Base-by-base conservation (phyloP, 352 stramenopile genomes). In the Phytophthora pseudosyringae region DNA sequence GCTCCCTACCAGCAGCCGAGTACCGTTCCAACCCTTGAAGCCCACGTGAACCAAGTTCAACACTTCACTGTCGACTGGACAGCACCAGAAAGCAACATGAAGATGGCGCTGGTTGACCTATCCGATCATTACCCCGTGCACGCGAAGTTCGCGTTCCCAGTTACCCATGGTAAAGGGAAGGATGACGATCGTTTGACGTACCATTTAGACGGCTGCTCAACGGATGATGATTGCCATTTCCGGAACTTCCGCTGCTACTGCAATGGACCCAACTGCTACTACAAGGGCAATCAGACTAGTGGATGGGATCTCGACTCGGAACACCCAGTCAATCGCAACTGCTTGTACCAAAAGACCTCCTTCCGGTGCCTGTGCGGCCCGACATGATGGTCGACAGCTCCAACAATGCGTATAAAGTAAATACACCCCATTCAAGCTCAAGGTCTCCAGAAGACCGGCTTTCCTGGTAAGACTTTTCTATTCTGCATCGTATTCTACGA, bases 61-160 rank as follows among this genome's bases (percentile, higher is more conserved):
- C 68, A 64, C 25, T 93, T 95, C 46, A 63, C 70, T 3, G 83
- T 82, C 25, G 78, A 88, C 45, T 95, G 86, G 86, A 90, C 79
- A 11, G 76, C 69, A 0, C 60, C 80, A 3, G 57, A 88, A 65
- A 81, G 71, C 52, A 77, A 78, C 50, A 73, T 67, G 55, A 77
- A 78, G 49, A 86, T 95, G 53, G 54, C 76, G 5, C 48, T 93
- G 11, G 59, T 90, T 3, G 86, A 95, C 39, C 46, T 93, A 9
- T 93, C 84, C 6, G 86, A 95, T 46, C 86, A 95, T 58, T 95
- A 90, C 47, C 86, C 86, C 0, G 86, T 95, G 38, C 69, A 86
- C 4, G 80, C 75, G 10, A 79, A 80, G 49, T 91, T 93, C 35
- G 72, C 83, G 40, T 95, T 93, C 40, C 67, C 73, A 1, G 71